Evolutionary conservation across 208 protist species (phyloP), one percentile per base, ranked within the genome.

Genomic region (Plasmodiophora brassicae): DNA sequence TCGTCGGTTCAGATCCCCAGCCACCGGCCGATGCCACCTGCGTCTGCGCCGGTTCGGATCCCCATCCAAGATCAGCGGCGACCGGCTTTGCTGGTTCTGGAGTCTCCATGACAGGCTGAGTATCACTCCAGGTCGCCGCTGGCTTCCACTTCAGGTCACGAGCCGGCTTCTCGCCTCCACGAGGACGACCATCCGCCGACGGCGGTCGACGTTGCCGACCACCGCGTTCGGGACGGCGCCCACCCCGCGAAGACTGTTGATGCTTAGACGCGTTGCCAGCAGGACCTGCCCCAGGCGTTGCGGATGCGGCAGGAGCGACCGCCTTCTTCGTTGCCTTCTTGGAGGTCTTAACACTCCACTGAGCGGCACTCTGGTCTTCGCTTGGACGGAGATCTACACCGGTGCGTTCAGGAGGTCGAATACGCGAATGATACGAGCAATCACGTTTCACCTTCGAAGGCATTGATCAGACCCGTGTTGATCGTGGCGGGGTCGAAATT

Each of bases 261-360:
- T n/a, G n/a, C n/a, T n/a, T n/a, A n/a, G n/a, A n/a, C n/a, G n/a
- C n/a, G n/a, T n/a, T n/a, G n/a, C n/a, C n/a, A n/a, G n/a, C n/a
- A n/a, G n/a, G n/a, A n/a, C n/a, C n/a, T n/a, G n/a, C n/a, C n/a
- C n/a, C n/a, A n/a, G n/a, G n/a, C n/a, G n/a, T n/a, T n/a, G n/a
- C n/a, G n/a, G n/a, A n/a, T n/a, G n/a, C n/a, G n/a, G n/a, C n/a
- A n/a, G n/a, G n/a, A n/a, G n/a, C n/a, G n/a, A n/a, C n/a, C n/a
- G n/a, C n/a, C n/a, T n/a, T n/a, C n/a, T n/a, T n/a, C n/a, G n/a
- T n/a, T n/a, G n/a, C n/a, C n/a, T n/a, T n/a, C n/a, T n/a, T n/a
- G n/a, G n/a, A n/a, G n/a, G n/a, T 78, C 65, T 78, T 5, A 38
- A 78, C 65, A 32, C 41, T 78, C 65, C 65, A 78, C 20, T 78